Conservation (phyloP, 495 filamentous ascomycete species). For the Parathielavia appendiculata region DNA sequence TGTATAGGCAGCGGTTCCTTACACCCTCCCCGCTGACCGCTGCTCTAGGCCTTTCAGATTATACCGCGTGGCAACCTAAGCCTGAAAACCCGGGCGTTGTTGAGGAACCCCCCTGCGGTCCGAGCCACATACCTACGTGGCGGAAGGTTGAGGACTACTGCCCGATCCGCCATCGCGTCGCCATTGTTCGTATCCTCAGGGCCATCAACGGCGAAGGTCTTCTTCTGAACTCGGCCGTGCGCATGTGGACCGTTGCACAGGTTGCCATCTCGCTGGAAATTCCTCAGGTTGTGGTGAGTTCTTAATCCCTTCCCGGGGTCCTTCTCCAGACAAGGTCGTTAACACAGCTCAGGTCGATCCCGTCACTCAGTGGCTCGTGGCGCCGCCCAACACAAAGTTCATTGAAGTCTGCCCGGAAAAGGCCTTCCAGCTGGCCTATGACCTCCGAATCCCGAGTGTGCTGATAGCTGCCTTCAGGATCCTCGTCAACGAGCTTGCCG, state of each 20-base stretch:
- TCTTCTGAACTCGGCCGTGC: slow-evolving; percentile 58
- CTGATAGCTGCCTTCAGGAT: slow-evolving; percentile 38
- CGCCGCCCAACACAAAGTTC: slow-evolving; percentile 39
- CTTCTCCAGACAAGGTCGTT: not conserved
- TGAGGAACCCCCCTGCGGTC: slow-evolving; percentile 11
- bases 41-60: slow-evolving; percentile 17
- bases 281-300: slow-evolving; percentile 36
- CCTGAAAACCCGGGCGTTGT: slow-evolving; percentile 18
- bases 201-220: slow-evolving; percentile 47
- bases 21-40: not conserved
- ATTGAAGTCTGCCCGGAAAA: slow-evolving; percentile 44
- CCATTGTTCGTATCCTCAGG: slow-evolving; percentile 54
- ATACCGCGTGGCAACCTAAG: slow-evolving; percentile 15
- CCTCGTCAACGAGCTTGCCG: slow-evolving; percentile 46
- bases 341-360: slow-evolving; percentile 23
- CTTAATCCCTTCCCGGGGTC: not conserved
- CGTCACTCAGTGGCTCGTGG: slow-evolving; percentile 41
- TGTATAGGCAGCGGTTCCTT: not conserved
- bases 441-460: slow-evolving; percentile 32
- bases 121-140: slow-evolving; percentile 17
- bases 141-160: slow-evolving; percentile 53
- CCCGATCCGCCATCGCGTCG: slow-evolving; percentile 53
- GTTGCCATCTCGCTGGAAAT: slow-evolving; percentile 56
- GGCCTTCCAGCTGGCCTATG: slow-evolving; percentile 39
- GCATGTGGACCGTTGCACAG: slow-evolving; percentile 57